Base-by-base conservation (phyloP, 371 early-diverging fungal genomes). In the Mortierella sp. region DNA sequence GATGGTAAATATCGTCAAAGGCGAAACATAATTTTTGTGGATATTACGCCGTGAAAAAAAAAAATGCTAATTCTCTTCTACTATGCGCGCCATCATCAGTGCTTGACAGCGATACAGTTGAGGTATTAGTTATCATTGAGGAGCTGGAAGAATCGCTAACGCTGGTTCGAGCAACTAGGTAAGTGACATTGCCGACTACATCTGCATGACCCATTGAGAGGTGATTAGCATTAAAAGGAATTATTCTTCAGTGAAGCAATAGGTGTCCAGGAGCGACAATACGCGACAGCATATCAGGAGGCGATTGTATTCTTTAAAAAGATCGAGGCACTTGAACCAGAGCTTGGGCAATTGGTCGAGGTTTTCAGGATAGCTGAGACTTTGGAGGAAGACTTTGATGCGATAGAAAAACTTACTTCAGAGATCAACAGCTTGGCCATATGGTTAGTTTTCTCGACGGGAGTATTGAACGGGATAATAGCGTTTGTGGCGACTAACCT, bases 71-170 rank as follows among this genome's bases (percentile, higher is more conserved):
- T 17, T 13, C 12, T 28, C 26, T 54, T 0, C 5, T 31, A 40
- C 13, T 40, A 40, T 53, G 23, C n/a, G n/a, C n/a, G 53, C 2
- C 10, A 28, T 28, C 28, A 23, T 53, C 10, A 85, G 85, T 85
- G 2, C 68, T 85, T 10, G 70, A 76, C 15, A 71, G 77, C 15
- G 85, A 85, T 49, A 83, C 85, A 0, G 65, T 56, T 31, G 73
- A 75, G 35, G 57, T 83, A 35, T 51, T 66, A 2, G 72, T 71
- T 15, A 70, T 85, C 28, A 67, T 79, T 32, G 76, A 72, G 31
- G 85, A 83, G 37, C 64, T 85, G 3, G 68, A 82, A 47, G 82
- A 83, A 32, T 74, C 80, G 3, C 73, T 85, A 17, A 67, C 70
- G 10, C 43, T 79, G 6, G 80, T 79, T 6, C 69, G 60, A 29